phyloP scores from a whole-genome alignment of 345 rosid genomes.

The Murraya koenigii region DNA sequence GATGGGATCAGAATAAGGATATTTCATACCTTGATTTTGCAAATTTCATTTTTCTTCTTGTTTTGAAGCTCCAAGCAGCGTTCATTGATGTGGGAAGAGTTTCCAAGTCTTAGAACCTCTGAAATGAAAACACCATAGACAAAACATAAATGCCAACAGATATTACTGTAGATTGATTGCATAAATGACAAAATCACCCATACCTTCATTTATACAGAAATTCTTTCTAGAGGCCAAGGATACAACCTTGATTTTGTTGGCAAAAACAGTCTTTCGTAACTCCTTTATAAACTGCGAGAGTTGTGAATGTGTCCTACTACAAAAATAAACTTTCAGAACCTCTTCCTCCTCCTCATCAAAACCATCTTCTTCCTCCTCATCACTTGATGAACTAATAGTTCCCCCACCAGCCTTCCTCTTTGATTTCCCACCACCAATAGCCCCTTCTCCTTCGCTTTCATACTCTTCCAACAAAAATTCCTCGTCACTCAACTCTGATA shows the following conservation, averaged over 20 bases:
- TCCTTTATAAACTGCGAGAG: conserved; percentile 86
- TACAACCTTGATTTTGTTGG: conserved; percentile 48
- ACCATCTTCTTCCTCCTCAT: conserved; percentile 40
- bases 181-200: background rate
- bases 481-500: conserved; percentile 40
- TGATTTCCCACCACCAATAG: conserved; percentile 24
- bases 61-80: conserved; percentile 86
- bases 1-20: background rate
- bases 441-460: conserved; percentile 71
- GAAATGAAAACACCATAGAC: conserved; percentile 15
- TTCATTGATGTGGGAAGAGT: conserved; percentile 63
- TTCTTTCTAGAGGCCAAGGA: conserved; percentile 85
- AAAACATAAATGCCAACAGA: conserved; percentile 12
- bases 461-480: conserved; percentile 84
- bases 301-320: conserved; percentile 95
- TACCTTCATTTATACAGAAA: conserved; percentile 86
- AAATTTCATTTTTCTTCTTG: conserved; percentile 47
- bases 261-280: conserved; percentile 69
- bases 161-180: background rate
- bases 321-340: conserved; percentile 65
- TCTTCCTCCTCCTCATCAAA: conserved; percentile 35
- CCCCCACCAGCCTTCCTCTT: conserved; percentile 54
- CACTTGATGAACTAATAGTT: conserved; percentile 57
- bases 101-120: conserved; percentile 77
- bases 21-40: conserved; percentile 65